These are phyloP conservation scores for Pinus taeda DNA, from an alignment of 75 land plant species.

Conservation along the genomic window DNA sequence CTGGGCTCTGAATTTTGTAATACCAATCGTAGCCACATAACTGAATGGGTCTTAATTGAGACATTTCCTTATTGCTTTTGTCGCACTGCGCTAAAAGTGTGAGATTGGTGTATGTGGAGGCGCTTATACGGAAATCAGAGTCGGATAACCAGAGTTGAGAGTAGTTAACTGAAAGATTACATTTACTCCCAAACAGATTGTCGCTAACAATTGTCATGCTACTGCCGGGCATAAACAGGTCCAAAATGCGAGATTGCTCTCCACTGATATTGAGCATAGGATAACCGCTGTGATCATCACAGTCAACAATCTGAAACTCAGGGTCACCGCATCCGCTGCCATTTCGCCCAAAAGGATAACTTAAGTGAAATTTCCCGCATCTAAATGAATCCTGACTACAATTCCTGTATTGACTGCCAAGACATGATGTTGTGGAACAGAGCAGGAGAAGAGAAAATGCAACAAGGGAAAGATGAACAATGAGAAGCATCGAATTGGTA, in stretches of 20 bases:
- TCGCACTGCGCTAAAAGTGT: neutral
- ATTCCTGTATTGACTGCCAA: neutral
- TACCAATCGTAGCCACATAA: neutral
- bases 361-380: neutral
- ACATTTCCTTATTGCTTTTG: neutral
- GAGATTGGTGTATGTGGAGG: neutral
- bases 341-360: neutral
- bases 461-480: no score
- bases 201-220: neutral
- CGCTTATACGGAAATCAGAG: neutral
- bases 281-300: no score
- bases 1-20: neutral
- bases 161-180: no score
- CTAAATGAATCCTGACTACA: no score
- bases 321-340: constrained; percentile 8
- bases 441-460: neutral
- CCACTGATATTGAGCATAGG: neutral
- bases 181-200: no score
- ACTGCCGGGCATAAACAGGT: no score
- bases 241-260: neutral
- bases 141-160: neutral
- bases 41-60: no score
- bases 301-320: neutral
- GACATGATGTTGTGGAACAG: neutral
- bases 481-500: no score